phyloP scores from a whole-genome alignment of 176 grass and related monocot species.

The Sorghum bicolor region Sorghum_bicolor_NCBIv3 NC_012872.2:6544501-6545000 shows the following conservation, averaged over 20 bases:
- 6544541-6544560: slow-evolving; percentile 36
- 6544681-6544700: background rate
- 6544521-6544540: background rate
- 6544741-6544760: background rate
- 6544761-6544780: background rate
- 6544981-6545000: slow-evolving; percentile 16
- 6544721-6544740: background rate
- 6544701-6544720: slow-evolving; percentile 2
- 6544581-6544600: slow-evolving; percentile 55
- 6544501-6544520: background rate
- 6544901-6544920: slow-evolving; percentile 40
- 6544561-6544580: slow-evolving; percentile 71
- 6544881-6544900: slow-evolving; percentile 32
- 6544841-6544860: slow-evolving; percentile 45
- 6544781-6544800: slow-evolving; percentile 29
- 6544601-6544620: slow-evolving; percentile 39
- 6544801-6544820: background rate
- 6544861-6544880: slow-evolving; percentile 39
- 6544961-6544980: background rate
- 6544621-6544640: slow-evolving; percentile 16
- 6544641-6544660: slow-evolving; percentile 29
- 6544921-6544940: background rate
- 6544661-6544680: background rate
- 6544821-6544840: background rate
- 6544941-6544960: background rate